Conservation (phyloP, 768 basidiomycete genomes). For the Pholiota conissans region DNA sequence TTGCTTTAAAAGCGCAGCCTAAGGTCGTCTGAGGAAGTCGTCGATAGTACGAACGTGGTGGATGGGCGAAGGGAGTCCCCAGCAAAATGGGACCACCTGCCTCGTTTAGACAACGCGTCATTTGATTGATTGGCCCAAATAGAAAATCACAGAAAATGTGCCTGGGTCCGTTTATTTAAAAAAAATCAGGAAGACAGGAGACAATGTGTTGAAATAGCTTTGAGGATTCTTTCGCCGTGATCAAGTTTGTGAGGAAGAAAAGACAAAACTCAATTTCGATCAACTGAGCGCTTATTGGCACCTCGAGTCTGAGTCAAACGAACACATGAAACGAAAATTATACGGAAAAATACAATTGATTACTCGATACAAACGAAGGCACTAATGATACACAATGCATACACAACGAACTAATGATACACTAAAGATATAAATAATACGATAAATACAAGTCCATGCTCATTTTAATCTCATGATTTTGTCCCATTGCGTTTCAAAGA, state of each 20-base stretch:
- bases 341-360: background rate
- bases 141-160: too few relatives aligned
- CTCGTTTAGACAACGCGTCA: slow-evolving; percentile 23
- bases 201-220: too few relatives aligned
- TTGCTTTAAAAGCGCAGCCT: too few relatives aligned
- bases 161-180: too few relatives aligned
- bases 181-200: too few relatives aligned
- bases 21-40: too few relatives aligned
- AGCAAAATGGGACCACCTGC: background rate
- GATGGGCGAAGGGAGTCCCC: slow-evolving; percentile 2
- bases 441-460: slow-evolving; percentile 5
- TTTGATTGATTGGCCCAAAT: background rate
- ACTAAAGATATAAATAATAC: background rate
- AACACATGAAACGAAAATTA: background rate
- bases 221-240: too few relatives aligned
- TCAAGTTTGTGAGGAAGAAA: too few relatives aligned
- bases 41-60: background rate
- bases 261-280: too few relatives aligned
- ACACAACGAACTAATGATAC: background rate
- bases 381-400: background rate
- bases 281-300: too few relatives aligned
- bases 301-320: too few relatives aligned
- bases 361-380: background rate
- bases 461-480: background rate
- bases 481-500: background rate